Base-by-base conservation (phyloP, 78 protist genomes). In the Chrysochromulina tobinii region DNA sequence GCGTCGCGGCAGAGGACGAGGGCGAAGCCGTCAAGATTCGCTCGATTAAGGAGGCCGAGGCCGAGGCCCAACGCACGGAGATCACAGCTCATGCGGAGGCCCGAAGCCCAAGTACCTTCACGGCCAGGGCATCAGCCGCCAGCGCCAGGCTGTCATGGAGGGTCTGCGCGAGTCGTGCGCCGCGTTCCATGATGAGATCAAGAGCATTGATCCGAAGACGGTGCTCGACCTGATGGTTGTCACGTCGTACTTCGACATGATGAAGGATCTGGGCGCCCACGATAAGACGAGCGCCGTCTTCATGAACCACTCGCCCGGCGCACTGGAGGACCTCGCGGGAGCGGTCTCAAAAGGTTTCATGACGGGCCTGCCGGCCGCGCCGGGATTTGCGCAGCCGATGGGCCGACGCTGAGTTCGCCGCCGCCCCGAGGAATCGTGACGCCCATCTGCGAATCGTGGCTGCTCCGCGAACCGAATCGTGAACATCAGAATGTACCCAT, bases 41-140 rank as follows among this genome's bases (percentile, higher is more conserved):
- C 79, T 3, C 79, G 55, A 27, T 69, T 15, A 69, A 69, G 79
- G 79, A 69, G 79, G 79, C 79, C 23, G 79, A 69, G 79, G 79
- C 79, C 12, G 79, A 69, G 79, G 79, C 51, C 15, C 12, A 15
- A 51, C 79, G 79, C 79, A 69, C 38, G 17, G 51, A 69, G 55
- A 69, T 69, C 79, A 7, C 15, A 12, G 64, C 64, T 7, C 7
- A 59, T 7, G 64, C 64, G 23, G 64, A 59, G 23, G 64, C 64
- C 64, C 64, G 64, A 59, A 12, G 64, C 64, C 64, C 64, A 59
- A 59, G 64, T 59, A 12, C 23, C 64, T 59, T 12, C 23, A 12
- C 64, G 64, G 64, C 23, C 64, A 59, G 69, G 69, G 69, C 69
- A 64, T 64, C 69, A 21, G 25, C 25, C 69, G 69, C 25, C 69